Base-by-base conservation (phyloP, 805 yeast species). In the Cyberlindnera euphorbiiphila region DNA sequence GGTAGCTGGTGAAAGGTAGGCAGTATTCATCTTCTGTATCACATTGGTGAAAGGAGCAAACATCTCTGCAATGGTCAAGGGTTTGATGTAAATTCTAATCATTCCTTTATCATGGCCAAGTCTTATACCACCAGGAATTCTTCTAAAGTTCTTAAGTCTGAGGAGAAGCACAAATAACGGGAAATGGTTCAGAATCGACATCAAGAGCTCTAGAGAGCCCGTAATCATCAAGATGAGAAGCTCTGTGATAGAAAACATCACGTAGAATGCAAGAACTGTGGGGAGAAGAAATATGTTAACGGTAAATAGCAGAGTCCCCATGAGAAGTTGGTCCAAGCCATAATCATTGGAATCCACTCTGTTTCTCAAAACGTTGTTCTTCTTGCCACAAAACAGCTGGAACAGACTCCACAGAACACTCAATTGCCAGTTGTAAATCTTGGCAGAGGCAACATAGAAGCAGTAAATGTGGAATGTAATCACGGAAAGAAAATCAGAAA, bases 231-330 rank as follows among this genome's bases (percentile, higher is more conserved):
- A 61, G 4, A 76, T 67, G 0, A 68, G 45, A 24, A 87, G 52
- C 37, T 88, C 66, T 5, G 80, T 65, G 0, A 70, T 43, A 6
- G 85, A 82, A 59, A 88, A 91, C 16, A 81, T 74, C 13, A 78
- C 49, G 54, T 93, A 93, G 56, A 89, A 93, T 11, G 93, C 93
- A 48, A 81, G 57, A 2, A 87, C 82, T 0, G 99, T 93, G 1
- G 98, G 98, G 34, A 88, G 59, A 23, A 94, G 64, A 49, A 88
- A 85, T 0, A 83, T 62, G 36, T 85, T 64, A 12, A 89, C 76
- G 33, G 91, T 86, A 61, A 93, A 93, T 13, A 91, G 60, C 39
- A 93, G 69, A 3, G 96, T 93, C 0, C 98, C 98, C 55, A 91
- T 63, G 33, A 94, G 64, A 39, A 91, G 67, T 53, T 89, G 95